A percentile compares a stretch with the other conserved stretches of the same genome.
These are phyloP conservation scores for Gleditsia sinensis DNA, from an alignment of 306 rosid genomes.

Conservation along the genomic window DNA sequence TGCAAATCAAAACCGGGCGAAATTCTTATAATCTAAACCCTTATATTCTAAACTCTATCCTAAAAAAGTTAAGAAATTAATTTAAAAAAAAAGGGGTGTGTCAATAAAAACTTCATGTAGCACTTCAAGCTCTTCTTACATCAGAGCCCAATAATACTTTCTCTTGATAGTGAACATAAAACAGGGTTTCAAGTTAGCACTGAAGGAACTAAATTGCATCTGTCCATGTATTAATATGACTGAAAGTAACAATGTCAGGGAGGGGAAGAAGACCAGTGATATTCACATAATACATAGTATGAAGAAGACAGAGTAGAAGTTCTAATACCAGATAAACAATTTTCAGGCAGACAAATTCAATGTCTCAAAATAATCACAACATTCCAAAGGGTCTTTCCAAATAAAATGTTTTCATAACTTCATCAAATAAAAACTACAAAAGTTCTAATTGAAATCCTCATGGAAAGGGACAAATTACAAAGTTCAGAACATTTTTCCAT, in stretches of 20 bases:
- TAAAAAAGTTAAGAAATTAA: neutral
- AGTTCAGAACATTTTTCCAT: neutral
- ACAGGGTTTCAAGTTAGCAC: neutral
- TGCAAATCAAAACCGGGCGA: neutral
- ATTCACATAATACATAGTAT: neutral
- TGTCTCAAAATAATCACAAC: neutral
- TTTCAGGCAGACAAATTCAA: neutral
- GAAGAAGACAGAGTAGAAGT: too few species aligned
- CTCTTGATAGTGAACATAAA: neutral
- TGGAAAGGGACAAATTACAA: too few species aligned
- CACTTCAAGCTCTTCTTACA: neutral
- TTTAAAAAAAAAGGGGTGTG: neutral
- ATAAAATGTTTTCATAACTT: neutral
- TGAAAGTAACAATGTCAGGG: too few species aligned
- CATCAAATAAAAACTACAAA: neutral
- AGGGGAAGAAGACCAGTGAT: neutral
- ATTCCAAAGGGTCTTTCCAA: neutral
- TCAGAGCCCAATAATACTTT: neutral
- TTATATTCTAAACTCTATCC: neutral
- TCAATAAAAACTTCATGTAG: neutral
- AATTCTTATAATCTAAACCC: neutral
- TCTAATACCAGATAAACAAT: neutral
- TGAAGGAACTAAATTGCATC: neutral
- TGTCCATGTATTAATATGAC: too few species aligned
- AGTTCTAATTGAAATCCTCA: neutral